phyloP scores from a whole-genome alignment of 768 basidiomycete genomes.

The Solioccasus polychromus region DNA sequence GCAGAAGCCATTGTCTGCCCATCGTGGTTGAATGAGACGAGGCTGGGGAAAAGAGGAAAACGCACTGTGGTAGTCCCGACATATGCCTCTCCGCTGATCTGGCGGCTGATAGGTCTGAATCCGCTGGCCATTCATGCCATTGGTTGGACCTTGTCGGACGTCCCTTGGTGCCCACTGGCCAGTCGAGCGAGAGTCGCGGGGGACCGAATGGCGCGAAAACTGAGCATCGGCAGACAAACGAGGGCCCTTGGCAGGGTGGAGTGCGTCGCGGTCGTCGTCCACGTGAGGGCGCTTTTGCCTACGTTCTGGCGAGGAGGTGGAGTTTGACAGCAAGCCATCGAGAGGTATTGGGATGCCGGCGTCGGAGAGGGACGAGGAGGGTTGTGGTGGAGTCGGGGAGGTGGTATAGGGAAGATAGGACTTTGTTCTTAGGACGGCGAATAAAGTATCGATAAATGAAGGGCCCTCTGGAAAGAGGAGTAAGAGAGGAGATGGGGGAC shows the following conservation, averaged over 20 bases:
- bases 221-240: constrained; percentile 63
- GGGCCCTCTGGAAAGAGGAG: constrained; percentile 49
- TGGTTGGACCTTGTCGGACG: constrained; percentile 27
- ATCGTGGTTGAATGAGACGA: constrained; percentile 10
- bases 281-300: constrained; percentile 65
- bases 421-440: constrained; percentile 80
- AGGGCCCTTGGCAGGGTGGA: constrained; percentile 67
- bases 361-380: constrained; percentile 41
- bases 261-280: constrained; percentile 57
- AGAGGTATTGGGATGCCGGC: constrained; percentile 79
- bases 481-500: constrained; percentile 8
- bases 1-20: constrained; percentile 85
- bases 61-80: constrained; percentile 92
- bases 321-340: constrained; percentile 54
- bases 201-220: constrained; percentile 60
- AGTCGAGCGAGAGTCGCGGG: constrained; percentile 37
- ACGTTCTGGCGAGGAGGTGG: constrained; percentile 47
- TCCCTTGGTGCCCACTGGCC: constrained; percentile 41
- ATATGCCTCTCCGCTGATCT: constrained; percentile 74
- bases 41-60: constrained; percentile 15
- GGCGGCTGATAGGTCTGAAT: constrained; percentile 65
- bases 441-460: constrained; percentile 81
- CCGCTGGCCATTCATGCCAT: constrained; percentile 43
- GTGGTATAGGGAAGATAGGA: constrained; percentile 77
- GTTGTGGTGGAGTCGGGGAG: constrained; percentile 35